Percentiles rank a stretch among this genome's conserved stretches.
Conservation (phyloP, 1,284 basidiomycete species). For the Apiotrichum siamense region DNA sequence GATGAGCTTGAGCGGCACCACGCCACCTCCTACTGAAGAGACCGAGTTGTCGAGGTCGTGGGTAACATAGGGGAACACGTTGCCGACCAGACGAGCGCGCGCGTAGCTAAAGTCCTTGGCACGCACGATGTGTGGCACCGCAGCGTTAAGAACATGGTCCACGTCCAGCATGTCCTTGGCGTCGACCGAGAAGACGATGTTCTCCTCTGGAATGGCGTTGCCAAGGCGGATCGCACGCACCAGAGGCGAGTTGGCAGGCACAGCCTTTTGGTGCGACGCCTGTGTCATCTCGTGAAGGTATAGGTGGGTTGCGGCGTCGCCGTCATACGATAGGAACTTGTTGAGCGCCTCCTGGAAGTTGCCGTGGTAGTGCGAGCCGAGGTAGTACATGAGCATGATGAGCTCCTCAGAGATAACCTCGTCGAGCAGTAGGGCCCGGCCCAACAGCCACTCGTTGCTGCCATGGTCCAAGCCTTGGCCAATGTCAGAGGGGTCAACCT, state of each 20-base stretch:
- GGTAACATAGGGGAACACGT: constrained; percentile 59
- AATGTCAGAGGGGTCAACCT: not conserved
- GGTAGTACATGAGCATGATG: constrained; percentile 41
- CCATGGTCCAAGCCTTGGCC: not conserved
- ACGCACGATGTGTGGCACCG: constrained; percentile 32
- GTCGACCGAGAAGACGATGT: constrained; percentile 37
- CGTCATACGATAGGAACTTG: constrained; percentile 47
- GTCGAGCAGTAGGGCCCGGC: constrained; percentile 34
- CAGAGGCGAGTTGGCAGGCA: constrained; percentile 36
- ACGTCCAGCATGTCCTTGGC: constrained; percentile 30
- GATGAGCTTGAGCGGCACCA: constrained; percentile 67
- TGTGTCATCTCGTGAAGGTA: constrained; percentile 39
- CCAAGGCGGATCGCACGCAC: constrained; percentile 44
- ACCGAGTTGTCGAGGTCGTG: constrained; percentile 67
- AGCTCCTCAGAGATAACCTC: constrained; percentile 45
- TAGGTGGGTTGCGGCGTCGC: constrained; percentile 46
- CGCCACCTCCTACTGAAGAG: constrained; percentile 77
- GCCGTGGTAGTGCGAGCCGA: constrained; percentile 45
- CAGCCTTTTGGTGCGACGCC: constrained; percentile 28
- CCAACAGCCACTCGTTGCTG: constrained; percentile 43
- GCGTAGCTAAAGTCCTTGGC: constrained; percentile 32
- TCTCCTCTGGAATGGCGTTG: constrained; percentile 39
- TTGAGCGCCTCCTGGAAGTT: constrained; percentile 45
- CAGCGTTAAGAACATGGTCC: constrained; percentile 32
- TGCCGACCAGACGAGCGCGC: constrained; percentile 51